Percentiles rank a stretch among this genome's conserved stretches.
Evolutionary conservation across 495 filamentous ascomycete species (phyloP).

Genomic region (Friedmanniomyces endolithicus): DNA sequence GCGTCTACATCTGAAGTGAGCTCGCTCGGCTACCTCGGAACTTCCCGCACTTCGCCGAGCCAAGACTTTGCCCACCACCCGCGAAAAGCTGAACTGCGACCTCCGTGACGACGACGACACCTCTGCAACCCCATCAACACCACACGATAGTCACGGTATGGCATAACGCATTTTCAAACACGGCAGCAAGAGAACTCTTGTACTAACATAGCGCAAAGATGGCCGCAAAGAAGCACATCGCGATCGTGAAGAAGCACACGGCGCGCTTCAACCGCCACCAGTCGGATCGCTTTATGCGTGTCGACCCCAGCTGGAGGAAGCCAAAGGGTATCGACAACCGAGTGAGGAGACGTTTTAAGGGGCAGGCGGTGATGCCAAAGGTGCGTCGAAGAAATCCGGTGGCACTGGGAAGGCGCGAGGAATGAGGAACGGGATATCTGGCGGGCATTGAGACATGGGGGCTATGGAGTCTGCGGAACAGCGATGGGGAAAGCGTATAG

Average conservation of each 20-base stretch:
- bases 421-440: not conserved
- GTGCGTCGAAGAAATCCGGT: slow-evolving; percentile 42
- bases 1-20: too few relatives aligned
- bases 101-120: not conserved
- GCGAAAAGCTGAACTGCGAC: too few relatives aligned
- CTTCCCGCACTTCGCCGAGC: too few relatives aligned
- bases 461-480: not conserved
- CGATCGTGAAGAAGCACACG: slow-evolving; percentile 98
- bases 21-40: too few relatives aligned
- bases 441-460: not conserved
- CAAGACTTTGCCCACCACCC: too few relatives aligned
- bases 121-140: not conserved
- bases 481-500: not conserved
- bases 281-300: slow-evolving; percentile 86
- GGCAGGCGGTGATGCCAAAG: slow-evolving; percentile 91
- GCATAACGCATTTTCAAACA: not conserved
- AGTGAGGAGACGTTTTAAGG: slow-evolving; percentile 85
- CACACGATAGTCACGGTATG: slow-evolving; percentile 3
- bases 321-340: slow-evolving; percentile 98
- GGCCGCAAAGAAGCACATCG: slow-evolving; percentile 97
- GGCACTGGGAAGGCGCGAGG: not conserved
- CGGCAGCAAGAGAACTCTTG: not conserved
- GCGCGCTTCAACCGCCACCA: slow-evolving; percentile 92
- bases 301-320: slow-evolving; percentile 85
- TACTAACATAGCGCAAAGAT: slow-evolving; percentile 45